phyloP scores from a whole-genome alignment of 2,329 filamentous ascomycete genomes.

The Nigrospora osmanthi region DNA sequence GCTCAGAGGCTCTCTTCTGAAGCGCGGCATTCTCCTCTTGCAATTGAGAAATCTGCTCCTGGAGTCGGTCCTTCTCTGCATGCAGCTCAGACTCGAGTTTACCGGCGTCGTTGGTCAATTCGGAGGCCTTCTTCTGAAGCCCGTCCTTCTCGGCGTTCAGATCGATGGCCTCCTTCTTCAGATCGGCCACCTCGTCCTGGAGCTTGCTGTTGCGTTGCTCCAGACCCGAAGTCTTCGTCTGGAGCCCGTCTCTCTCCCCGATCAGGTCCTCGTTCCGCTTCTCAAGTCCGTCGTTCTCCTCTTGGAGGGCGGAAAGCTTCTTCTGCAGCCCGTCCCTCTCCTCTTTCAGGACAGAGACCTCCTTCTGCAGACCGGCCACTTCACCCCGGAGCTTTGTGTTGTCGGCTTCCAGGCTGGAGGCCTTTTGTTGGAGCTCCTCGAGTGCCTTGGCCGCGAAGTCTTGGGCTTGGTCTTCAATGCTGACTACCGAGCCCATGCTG shows the following conservation, averaged over 20 bases:
- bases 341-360: too few relatives aligned
- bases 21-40: too few relatives aligned
- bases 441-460: too few relatives aligned
- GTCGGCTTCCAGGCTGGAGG: too few relatives aligned
- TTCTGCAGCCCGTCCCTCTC: not conserved
- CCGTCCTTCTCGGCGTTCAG: not conserved
- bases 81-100: not conserved
- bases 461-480: too few relatives aligned
- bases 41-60: not conserved
- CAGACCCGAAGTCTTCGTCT: not conserved
- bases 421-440: too few relatives aligned
- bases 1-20: too few relatives aligned
- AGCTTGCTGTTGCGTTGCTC: not conserved
- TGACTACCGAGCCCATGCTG: too few relatives aligned
- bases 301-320: not conserved
- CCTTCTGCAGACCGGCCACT: too few relatives aligned
- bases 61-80: not conserved
- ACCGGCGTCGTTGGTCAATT: not conserved
- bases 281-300: not conserved
- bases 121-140: not conserved
- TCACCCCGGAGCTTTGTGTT: too few relatives aligned
- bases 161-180: not conserved
- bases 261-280: not conserved
- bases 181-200: not conserved
- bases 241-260: not conserved